phyloP scores from a whole-genome alignment of 1,139 yeast genomes.

The Dujonia santamariae region DNA sequence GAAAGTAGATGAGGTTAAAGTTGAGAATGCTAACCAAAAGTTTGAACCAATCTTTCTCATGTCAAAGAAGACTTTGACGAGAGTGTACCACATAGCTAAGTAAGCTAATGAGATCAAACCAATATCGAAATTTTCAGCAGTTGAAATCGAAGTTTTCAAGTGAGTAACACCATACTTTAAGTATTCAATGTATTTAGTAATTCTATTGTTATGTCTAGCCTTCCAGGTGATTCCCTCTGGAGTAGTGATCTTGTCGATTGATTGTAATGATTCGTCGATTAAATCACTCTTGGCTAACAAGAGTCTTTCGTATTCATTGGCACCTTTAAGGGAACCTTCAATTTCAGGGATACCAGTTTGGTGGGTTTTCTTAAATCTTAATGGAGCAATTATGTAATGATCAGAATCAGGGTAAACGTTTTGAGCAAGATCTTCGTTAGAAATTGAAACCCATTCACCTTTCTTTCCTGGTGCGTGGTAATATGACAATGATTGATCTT shows the following conservation, averaged over 20 bases:
- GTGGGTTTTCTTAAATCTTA: constrained; percentile 49
- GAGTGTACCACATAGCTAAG: constrained; percentile 85
- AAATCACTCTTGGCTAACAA: constrained; percentile 37
- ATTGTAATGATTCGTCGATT: constrained; percentile 27
- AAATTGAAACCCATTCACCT: constrained; percentile 45
- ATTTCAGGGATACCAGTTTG: constrained; percentile 21
- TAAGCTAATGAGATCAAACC: constrained; percentile 80
- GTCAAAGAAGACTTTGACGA: constrained; percentile 72
- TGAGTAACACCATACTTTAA: constrained; percentile 42
- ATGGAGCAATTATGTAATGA: constrained; percentile 51
- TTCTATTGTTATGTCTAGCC: constrained; percentile 60
- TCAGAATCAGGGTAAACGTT: constrained; percentile 37
- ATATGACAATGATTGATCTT: constrained; percentile 17
- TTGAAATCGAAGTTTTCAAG: constrained; percentile 53
- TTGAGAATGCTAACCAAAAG: constrained; percentile 86
- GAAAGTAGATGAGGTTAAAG: constrained; percentile 76
- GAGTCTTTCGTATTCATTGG: constrained; percentile 34
- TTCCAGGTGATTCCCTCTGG: constrained; percentile 52
- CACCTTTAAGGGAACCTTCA: constrained; percentile 34
- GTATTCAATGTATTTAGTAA: constrained; percentile 66
- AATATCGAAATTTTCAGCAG: constrained; percentile 88
- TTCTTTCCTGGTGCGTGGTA: constrained; percentile 43
- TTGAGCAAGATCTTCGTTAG: constrained; percentile 26
- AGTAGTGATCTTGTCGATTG: constrained; percentile 27
- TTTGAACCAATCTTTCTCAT: constrained; percentile 82